Evolutionary conservation across 495 filamentous ascomycete species (phyloP), one percentile per base, ranked within the genome.

Genomic region (Margaritispora aquatica): DNA sequence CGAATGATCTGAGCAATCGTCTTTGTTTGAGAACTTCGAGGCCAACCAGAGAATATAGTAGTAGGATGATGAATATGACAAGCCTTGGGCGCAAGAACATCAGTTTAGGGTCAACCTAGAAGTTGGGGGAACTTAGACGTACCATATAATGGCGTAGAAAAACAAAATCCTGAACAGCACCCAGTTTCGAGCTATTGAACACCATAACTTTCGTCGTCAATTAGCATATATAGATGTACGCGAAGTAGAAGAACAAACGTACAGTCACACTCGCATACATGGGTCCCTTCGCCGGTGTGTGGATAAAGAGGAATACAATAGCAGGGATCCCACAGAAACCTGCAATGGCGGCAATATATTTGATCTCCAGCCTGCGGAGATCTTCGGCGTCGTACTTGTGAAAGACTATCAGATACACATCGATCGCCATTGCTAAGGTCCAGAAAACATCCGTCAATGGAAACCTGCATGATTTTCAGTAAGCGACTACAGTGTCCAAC

Each of bases 91-190:
- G 54, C 24, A 11, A 50, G 31, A 17, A 51, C 27, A 53, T 36
- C 23, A 24, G 2, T 26, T 27, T 2, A 19, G 24, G 29, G 5
- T 34, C 29, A 34, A 34, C 8, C 7, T 47, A 31, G 17, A 36
- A 1, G 19, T 23, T 19, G 51, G 7, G 9, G 31, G 0, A 2
- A 10, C 36, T 1, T 53, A 23, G 34, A 56, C 61, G 1, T 68
- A 76, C 76, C 76, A 79, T 19, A 79, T 72, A 1, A 75, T 74
- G 0, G 67, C 71, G 50, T 78, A 79, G 64, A 76, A 78, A 50
- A 74, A 60, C 0, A 75, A 54, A 8, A 79, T 70, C 4, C 75
- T 69, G 55, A 76, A 69, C 1, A 77, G 31, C 38, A 75, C 72
- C 77, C 77, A 79, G 4, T 70, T 66, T 0, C 70, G 72, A 44